Conservation (phyloP, 1,139 yeast genomes). For the Zygotorulaspora mrakii region DNA sequence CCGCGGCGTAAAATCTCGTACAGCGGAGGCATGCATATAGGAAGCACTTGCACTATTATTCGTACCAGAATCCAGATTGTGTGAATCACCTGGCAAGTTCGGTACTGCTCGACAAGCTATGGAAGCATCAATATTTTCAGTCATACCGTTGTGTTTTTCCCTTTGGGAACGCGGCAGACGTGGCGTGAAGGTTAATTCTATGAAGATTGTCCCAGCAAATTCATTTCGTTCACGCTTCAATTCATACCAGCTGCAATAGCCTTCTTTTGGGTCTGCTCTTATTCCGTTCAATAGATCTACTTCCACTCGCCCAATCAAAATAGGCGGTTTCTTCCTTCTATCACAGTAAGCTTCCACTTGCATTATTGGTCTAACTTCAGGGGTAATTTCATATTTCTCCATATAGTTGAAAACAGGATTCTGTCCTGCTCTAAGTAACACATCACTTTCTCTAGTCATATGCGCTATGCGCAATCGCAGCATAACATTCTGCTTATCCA, state of each 20-base stretch:
- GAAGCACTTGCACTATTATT: conserved; percentile 1
- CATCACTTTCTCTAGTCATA: conserved; percentile 67
- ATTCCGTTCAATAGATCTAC: conserved; percentile 75
- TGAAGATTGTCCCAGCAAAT: conserved; percentile 82
- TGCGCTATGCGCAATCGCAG: conserved; percentile 79
- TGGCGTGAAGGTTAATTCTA: conserved; percentile 92
- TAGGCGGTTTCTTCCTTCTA: conserved; percentile 82
- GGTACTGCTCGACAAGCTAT: conserved; percentile 39
- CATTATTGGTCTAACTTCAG: conserved; percentile 60
- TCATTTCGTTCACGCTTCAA: conserved; percentile 57
- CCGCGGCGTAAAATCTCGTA: conserved; percentile 29
- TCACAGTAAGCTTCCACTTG: conserved; percentile 71
- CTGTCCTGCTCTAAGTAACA: conserved; percentile 82
- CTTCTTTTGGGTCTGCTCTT: conserved; percentile 60
- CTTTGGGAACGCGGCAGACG: conserved; percentile 40
- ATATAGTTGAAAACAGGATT: conserved; percentile 85
- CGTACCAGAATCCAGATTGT: neutral
- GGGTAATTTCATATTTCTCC: conserved; percentile 59
- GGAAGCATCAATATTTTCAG: conserved; percentile 28
- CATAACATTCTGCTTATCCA: conserved; percentile 89
- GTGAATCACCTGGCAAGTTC: conserved; percentile 36
- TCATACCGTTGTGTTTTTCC: conserved; percentile 15
- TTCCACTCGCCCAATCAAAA: conserved; percentile 77
- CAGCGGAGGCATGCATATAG: conserved; percentile 33
- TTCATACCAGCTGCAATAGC: conserved; percentile 84